These are phyloP conservation scores for Dactylellina cionopaga DNA, from an alignment of 2,329 filamentous ascomycete species.

Conservation along the genomic window DNA sequence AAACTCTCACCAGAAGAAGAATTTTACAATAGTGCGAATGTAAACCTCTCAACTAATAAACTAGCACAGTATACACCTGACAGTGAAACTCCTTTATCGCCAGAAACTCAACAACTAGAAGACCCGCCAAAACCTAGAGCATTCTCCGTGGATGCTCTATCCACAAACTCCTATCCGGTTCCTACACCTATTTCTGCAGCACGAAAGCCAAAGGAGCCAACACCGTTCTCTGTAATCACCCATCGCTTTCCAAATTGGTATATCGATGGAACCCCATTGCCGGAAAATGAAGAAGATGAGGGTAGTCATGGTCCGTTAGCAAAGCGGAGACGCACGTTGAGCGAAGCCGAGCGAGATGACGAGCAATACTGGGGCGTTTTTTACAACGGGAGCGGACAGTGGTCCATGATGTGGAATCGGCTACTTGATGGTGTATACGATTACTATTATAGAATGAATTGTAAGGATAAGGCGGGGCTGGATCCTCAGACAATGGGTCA, in stretches of 20 bases:
- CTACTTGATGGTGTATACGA: constrained; percentile 40
- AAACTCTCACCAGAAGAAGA: constrained; percentile 39
- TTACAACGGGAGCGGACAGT: constrained; percentile 31
- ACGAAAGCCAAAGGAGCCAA: constrained; percentile 22
- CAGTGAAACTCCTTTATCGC: constrained; percentile 21
- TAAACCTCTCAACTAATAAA: constrained; percentile 13
- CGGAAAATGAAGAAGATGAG: constrained; percentile 22
- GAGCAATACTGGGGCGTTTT: constrained; percentile 43
- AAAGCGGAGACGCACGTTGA: constrained; percentile 35
- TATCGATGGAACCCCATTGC: constrained; percentile 26
- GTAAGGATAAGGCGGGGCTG: constrained; percentile 25
- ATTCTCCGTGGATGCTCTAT: constrained; percentile 28
- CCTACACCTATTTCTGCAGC: constrained; percentile 32
- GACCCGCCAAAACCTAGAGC: constrained; percentile 20
- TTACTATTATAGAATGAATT: constrained; percentile 40
- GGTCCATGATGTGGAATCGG: constrained; percentile 44
- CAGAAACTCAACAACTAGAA: constrained; percentile 12
- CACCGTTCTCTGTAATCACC: constrained; percentile 24
- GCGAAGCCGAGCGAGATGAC: constrained; percentile 20
- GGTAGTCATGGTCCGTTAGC: constrained; percentile 27
- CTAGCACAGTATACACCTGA: constrained; percentile 38
- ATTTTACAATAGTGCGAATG: constrained; percentile 38
- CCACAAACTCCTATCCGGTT: constrained; percentile 39
- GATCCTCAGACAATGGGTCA: constrained; percentile 46
- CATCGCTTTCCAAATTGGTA: constrained; percentile 41